Evolutionary conservation across 1,284 basidiomycete genomes (phyloP), one percentile per base, ranked within the genome.

Genomic region (Trametes hirsuta): DNA sequence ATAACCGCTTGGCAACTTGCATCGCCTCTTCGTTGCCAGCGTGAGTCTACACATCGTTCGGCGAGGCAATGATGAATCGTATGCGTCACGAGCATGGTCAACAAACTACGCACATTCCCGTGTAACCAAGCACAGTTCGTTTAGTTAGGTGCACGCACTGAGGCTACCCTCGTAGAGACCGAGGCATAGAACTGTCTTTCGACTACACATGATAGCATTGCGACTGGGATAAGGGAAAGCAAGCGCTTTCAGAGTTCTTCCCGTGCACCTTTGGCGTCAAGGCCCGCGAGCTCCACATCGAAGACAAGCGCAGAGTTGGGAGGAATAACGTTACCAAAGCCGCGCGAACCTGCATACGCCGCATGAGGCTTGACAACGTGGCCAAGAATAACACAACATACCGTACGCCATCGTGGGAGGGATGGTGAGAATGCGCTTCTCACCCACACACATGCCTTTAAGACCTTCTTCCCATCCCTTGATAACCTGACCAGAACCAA

Each of bases 371-470:
- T 14, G n/a, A 4, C 14, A 46, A 11, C 24, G 35, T 57, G 12
- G n/a, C 1, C 9, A 14, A 14, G 11, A 24, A 15, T 14, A 46
- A 40, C 42, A 34, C 46, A 37, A 80, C 89, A 63, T 62, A 94
- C 94, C 94, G 70, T 96, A 97, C 12, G 86, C 94, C 76, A 88
- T 77, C 51, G 79, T 64, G 12, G 91, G 73, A 15, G 95, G 95
- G 65, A 95, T 95, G 18, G 88, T 94, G 64, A 98, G 83, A n/a
- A 83, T 93, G 47, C 96, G 88, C 81, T 95, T 95, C 80, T 98
- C 96, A 59, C 86, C 82, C 37, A 93, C 72, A 74, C 96, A 98
- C 91, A 97, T 96, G 68, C 88, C 90, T 49, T 82, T 61, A 52
- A 93, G 83, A 67, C 91, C 91, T 57, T 90, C 76, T 65, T 93